Evolutionary conservation across 768 basidiomycete species (phyloP), one percentile per base, ranked within the genome.

Genomic region (Russula foetens): DNA sequence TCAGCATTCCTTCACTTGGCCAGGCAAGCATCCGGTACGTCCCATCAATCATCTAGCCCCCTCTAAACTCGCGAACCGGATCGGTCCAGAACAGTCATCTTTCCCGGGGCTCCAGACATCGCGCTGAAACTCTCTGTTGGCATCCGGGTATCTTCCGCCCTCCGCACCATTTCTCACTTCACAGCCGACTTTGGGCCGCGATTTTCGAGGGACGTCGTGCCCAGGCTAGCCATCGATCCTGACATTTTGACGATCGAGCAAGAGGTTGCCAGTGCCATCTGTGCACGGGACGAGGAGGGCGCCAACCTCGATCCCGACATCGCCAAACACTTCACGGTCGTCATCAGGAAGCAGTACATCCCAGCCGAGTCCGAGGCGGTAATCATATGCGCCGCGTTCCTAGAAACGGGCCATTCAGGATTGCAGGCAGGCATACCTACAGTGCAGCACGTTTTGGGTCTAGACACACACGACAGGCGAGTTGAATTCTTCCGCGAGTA

Each of bases 151-250:
- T 82, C 83, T 21, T 84, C 82, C 23, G 74, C 80, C 1, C 70
- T 83, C 46, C 74, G 83, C 53, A 84, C 82, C 3, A 81, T 84
- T 53, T 82, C 83, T 45, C 83, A 82, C 65, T 82, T 77, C 60
- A 82, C 81, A 2, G 79, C 82, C 26, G 72, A 81, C 65, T 79
- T 82, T 64, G 81, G 80, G 2, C 81, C 81, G 24, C 79, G 81
- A 7, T 84, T 84, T 64, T 81, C 81, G 28, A 60, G 68, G 7
- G 75, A 79, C 1, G 68, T 83, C 31, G 71, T 83, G 28, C 79
- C 82, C 6, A 78, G 75, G 58, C 71, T 83, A n/a, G 63, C 73
- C 2, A 69, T 79, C 39, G 72, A 84, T 58, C 70, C 68, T 8
- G 66, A 67, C 0, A 74, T 82, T 28, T 68, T 83, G 50, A 66